Conservation (phyloP, 805 yeast species). For the Kazachstania kunashirensis region DNA sequence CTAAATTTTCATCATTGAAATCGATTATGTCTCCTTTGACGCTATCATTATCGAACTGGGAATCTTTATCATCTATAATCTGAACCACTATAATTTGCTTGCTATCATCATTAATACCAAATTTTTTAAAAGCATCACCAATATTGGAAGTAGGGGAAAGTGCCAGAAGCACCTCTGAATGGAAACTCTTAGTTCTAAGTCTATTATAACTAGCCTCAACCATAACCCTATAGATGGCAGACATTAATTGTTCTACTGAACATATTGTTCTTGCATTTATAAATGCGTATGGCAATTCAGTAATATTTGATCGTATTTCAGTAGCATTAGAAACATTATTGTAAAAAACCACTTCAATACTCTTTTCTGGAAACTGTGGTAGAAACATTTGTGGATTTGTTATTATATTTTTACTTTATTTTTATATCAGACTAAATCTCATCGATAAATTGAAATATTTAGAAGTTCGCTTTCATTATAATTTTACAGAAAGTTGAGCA, state of each 20-base stretch:
- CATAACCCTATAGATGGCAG: conserved; percentile 53
- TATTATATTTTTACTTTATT: neutral
- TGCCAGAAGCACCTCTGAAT: conserved; percentile 62
- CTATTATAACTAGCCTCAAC: conserved; percentile 38
- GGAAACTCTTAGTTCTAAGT: conserved; percentile 54
- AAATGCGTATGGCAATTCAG: conserved; percentile 53
- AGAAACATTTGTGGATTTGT: conserved; percentile 16
- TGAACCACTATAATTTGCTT: conserved; percentile 31
- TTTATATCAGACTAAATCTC: too few species aligned
- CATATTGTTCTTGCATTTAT: conserved; percentile 50
- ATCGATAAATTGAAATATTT: too few species aligned
- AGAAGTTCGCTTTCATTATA: too few species aligned
- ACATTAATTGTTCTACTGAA: conserved; percentile 51
- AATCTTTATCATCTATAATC: conserved; percentile 9
- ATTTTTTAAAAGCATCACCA: conserved; percentile 55
- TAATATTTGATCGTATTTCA: conserved; percentile 34
- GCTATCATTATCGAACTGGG: conserved; percentile 3
- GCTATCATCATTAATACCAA: conserved; percentile 53
- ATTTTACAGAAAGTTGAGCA: too few species aligned
- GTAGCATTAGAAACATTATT: conserved; percentile 36
- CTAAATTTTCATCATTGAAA: conserved; percentile 28
- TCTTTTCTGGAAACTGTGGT: conserved; percentile 40
- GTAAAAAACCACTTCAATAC: conserved; percentile 37
- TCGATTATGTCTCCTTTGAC: conserved; percentile 31
- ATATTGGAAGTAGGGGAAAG: conserved; percentile 62